Percentiles rank a stretch among this genome's conserved stretches.
These are phyloP conservation scores for Cucumis cinereus DNA, from an alignment of 306 rosid genomes.

Conservation along the genomic window DNA sequence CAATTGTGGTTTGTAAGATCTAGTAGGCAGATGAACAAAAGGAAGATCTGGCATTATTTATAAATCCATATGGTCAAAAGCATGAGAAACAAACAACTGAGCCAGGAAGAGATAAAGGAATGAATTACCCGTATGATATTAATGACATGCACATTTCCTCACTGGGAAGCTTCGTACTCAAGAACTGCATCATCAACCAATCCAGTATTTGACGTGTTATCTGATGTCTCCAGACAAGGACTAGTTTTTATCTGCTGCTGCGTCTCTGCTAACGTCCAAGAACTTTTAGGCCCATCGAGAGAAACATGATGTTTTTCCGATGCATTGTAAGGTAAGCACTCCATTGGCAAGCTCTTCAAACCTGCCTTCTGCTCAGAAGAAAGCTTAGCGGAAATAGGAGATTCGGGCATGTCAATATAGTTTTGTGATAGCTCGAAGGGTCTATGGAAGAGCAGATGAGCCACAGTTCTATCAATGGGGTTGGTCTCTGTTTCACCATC, in stretches of 20 bases:
- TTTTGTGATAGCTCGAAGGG: constrained; percentile 44
- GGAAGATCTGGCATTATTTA: constrained; percentile 30
- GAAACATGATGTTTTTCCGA: constrained; percentile 22
- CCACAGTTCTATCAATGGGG: constrained; percentile 77
- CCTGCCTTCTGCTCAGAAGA: constrained; percentile 24
- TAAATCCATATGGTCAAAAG: constrained; percentile 20
- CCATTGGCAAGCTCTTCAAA: constrained; percentile 19
- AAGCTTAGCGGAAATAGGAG: constrained; percentile 30
- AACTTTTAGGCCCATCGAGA: constrained; percentile 24
- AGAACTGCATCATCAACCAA: constrained; percentile 24
- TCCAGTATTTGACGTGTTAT: constrained; percentile 35
- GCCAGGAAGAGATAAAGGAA: constrained; percentile 30
- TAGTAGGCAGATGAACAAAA: constrained; percentile 36
- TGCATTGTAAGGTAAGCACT: constrained; percentile 25
- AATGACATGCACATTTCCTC: constrained; percentile 17
- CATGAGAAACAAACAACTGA: constrained; percentile 9
- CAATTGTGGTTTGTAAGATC: constrained; percentile 10
- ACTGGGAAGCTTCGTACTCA: constrained; percentile 48
- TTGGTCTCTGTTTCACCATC: constrained; percentile 75
- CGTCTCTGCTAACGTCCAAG: constrained; percentile 19
- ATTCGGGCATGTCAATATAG: constrained; percentile 32
- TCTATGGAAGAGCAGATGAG: constrained; percentile 81
- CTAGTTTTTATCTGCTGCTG: constrained; percentile 23
- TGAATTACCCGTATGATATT: constrained; percentile 40
- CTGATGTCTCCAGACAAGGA: constrained; percentile 41